Evolutionary conservation across 2,329 filamentous ascomycete genomes (phyloP).

Genomic region (Lasiodiplodia citricola): DNA sequence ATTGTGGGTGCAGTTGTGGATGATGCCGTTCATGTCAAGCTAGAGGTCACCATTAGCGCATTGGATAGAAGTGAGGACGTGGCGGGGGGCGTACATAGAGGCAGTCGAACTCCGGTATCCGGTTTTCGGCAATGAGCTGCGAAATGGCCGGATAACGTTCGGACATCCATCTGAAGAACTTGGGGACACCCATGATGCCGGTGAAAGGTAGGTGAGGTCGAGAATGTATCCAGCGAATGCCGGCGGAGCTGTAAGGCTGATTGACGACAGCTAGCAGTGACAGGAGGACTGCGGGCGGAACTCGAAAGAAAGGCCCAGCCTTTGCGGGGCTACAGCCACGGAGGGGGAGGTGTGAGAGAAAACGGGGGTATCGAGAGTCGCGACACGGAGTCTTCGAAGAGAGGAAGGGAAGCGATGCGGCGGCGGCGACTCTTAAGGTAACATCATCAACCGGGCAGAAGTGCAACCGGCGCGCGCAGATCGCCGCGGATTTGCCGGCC

Average conservation of each 20-base stretch:
- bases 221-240: conserved; percentile 3
- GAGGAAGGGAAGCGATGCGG: conserved; percentile 8
- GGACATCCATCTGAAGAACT: conserved; percentile 99
- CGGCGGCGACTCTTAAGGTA: conserved; percentile 6
- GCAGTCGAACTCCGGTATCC: conserved; percentile 98
- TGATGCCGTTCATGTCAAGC: conserved; percentile 99
- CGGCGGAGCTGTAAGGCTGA: conserved; percentile 6
- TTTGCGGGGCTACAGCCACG: background rate
- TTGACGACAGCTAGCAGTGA: conserved; percentile 5
- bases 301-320: conserved; percentile 9
- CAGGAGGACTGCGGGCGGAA: conserved; percentile 5
- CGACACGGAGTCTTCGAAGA: conserved; percentile 30
- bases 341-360: conserved; percentile 15
- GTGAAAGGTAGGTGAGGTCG: conserved; percentile 1
- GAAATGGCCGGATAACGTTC: conserved; percentile 99
- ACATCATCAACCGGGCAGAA: conserved; percentile 13
- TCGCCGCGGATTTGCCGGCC: background rate
- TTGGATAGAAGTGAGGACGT: background rate
- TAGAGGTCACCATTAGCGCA: conserved; percentile 37
- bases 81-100: conserved; percentile 69
- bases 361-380: conserved; percentile 26
- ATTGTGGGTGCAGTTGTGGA: conserved; percentile 98
- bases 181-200: conserved; percentile 72
- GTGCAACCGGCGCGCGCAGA: background rate
- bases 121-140: conserved; percentile 96